A percentile compares a stretch with the other conserved stretches of the same genome.
Conservation (phyloP, 2,329 filamentous ascomycete genomes). For the Cytospora chrysosperma region DNA sequence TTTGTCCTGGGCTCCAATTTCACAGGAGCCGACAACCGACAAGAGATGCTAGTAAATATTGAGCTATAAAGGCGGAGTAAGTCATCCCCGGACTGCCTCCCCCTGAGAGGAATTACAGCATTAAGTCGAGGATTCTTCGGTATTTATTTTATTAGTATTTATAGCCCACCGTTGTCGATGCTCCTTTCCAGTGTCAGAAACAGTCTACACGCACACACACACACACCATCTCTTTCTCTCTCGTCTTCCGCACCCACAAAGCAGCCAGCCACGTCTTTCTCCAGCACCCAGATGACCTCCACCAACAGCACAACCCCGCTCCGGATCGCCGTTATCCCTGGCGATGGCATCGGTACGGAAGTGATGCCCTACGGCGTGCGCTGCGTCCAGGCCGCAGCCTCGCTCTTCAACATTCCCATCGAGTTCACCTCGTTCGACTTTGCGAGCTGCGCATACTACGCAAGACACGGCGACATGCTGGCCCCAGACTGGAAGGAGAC, state of each 20-base stretch:
- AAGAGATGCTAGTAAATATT: no score
- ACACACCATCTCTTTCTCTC: background rate
- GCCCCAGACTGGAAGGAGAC: constrained; percentile 48
- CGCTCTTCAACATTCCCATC: constrained; percentile 51
- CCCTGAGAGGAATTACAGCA: background rate
- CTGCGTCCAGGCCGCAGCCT: constrained; percentile 53
- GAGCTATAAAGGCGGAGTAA: background rate
- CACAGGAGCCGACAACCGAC: no score
- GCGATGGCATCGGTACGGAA: constrained; percentile 69
- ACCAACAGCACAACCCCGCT: background rate
- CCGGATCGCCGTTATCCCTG: constrained; percentile 62
- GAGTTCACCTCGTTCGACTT: constrained; percentile 64
- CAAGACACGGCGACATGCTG: constrained; percentile 43
- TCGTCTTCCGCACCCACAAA: background rate
- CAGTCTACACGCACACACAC: no score
- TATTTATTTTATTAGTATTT: background rate
- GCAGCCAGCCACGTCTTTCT: background rate
- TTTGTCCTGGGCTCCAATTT: background rate
- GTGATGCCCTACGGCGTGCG: constrained; percentile 63
- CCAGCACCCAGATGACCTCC: background rate
- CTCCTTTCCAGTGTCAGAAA: background rate
- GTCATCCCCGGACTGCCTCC: background rate
- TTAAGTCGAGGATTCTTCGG: no score
- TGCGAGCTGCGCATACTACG: constrained; percentile 61
- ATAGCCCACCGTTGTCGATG: background rate